phyloP scores from a whole-genome alignment of 2,329 filamentous ascomycete species.

The Dactylonectria macrodidyma region DNA sequence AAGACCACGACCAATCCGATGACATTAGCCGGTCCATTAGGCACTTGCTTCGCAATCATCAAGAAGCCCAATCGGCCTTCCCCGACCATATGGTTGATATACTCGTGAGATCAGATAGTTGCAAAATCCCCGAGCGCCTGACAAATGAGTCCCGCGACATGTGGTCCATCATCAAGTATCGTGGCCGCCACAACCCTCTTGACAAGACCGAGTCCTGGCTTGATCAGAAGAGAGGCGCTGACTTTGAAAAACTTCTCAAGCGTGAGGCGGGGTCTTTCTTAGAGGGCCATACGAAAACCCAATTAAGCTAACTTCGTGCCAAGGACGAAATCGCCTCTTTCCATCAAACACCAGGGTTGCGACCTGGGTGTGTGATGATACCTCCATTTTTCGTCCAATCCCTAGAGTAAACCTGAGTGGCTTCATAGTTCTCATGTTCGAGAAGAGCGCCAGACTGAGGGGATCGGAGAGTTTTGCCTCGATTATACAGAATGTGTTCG shows the following conservation, averaged over 20 bases:
- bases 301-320: neutral
- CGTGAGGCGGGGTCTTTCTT: neutral
- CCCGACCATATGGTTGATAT: neutral
- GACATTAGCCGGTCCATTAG: neutral
- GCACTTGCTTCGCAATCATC: neutral
- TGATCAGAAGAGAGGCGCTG: neutral
- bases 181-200: neutral
- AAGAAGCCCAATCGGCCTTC: neutral
- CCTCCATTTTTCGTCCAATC: neutral
- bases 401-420: neutral
- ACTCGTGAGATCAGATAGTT: neutral
- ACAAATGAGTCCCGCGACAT: constrained; percentile 13
- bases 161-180: constrained; percentile 27
- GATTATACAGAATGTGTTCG: constrained; percentile 9
- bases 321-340: constrained; percentile 6
- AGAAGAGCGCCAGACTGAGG: neutral
- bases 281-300: too few species aligned
- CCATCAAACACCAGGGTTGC: constrained; percentile 19
- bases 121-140: constrained; percentile 13
- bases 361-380: constrained; percentile 18
- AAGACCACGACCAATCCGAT: constrained; percentile 4
- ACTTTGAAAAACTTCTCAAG: neutral
- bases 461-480: neutral
- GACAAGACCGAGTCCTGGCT: neutral
- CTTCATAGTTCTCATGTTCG: constrained; percentile 22